Conservation (phyloP, 176 grass and related monocot species). For the Cenchrus fungigraminus region DNA sequence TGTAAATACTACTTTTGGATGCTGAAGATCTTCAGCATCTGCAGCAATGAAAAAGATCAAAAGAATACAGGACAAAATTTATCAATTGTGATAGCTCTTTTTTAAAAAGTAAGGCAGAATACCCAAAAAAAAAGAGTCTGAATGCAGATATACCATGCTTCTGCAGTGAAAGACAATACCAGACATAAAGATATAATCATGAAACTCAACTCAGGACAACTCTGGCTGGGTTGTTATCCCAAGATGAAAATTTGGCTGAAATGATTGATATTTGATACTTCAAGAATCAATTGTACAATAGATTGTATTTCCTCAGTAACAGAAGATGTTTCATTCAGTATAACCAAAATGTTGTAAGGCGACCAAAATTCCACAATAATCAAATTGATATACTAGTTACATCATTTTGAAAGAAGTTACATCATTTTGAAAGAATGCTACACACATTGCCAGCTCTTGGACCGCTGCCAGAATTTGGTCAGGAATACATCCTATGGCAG, state of each 20-base stretch:
- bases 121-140: neutral
- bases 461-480: neutral
- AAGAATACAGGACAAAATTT: constrained; percentile 1
- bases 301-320: constrained; percentile 12
- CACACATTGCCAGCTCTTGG: constrained; percentile 36
- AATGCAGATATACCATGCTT: constrained; percentile 18
- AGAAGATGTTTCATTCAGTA: constrained; percentile 39
- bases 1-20: constrained; percentile 16
- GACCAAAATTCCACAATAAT: constrained; percentile 38
- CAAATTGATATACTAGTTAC: constrained; percentile 57
- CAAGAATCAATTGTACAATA: constrained; percentile 20
- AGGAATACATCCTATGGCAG: constrained; percentile 25
- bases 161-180: neutral
- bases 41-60: neutral
- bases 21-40: neutral
- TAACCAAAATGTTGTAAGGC: constrained; percentile 27
- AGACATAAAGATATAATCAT: constrained; percentile 39
- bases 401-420: constrained; percentile 59
- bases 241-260: constrained; percentile 3
- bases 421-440: constrained; percentile 55
- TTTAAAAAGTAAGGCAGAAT: neutral
- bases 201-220: neutral
- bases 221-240: neutral
- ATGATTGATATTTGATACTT: neutral
- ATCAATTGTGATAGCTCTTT: constrained; percentile 1